phyloP scores from a whole-genome alignment of 2,329 filamentous ascomycete genomes.

The Botrytis medusae region DNA sequence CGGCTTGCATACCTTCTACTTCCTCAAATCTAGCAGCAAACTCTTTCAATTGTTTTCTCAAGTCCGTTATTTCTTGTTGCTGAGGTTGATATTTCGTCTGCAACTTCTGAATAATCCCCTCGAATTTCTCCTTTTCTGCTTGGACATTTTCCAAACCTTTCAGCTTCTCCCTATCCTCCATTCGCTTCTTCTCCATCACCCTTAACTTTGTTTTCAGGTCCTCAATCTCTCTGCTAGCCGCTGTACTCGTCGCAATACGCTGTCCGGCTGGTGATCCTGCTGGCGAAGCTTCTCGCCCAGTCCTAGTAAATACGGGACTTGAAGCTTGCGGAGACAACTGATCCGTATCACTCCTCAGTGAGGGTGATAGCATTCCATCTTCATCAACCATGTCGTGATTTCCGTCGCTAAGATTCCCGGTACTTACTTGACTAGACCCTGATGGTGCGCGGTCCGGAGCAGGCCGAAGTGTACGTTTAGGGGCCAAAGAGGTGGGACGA shows the following conservation, averaged over 20 bases:
- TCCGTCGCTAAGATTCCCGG: slow-evolving; percentile 30
- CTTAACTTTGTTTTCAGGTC: slow-evolving; percentile 85
- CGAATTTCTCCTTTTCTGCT: slow-evolving; percentile 74
- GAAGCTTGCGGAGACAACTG: slow-evolving; percentile 37
- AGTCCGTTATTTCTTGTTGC: slow-evolving; percentile 73
- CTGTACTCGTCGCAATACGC: slow-evolving; percentile 33
- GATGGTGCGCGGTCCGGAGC: slow-evolving; percentile 37
- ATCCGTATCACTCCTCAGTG: slow-evolving; percentile 48
- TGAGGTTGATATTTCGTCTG: slow-evolving; percentile 86
- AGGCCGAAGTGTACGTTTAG: slow-evolving; percentile 35
- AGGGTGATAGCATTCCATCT: slow-evolving; percentile 44
- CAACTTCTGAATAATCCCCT: slow-evolving; percentile 84
- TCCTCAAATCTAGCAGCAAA: slow-evolving; percentile 67
- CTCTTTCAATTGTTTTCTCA: slow-evolving; percentile 77
- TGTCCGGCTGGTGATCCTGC: slow-evolving; percentile 32
- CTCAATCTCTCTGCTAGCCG: slow-evolving; percentile 64
- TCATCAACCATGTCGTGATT: slow-evolving; percentile 37
- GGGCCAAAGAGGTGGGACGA: slow-evolving; percentile 33
- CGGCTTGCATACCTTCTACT: slow-evolving; percentile 72
- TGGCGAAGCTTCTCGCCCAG: slow-evolving; percentile 31
- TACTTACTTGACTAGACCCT: slow-evolving; percentile 38
- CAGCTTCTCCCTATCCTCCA: slow-evolving; percentile 82
- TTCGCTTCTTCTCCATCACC: slow-evolving; percentile 81
- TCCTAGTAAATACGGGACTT: slow-evolving; percentile 36
- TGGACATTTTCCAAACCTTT: slow-evolving; percentile 76